These are phyloP conservation scores for Ploettnerulaceae sp. DNA, from an alignment of 2,329 filamentous ascomycete species.

Conservation along the genomic window DNA sequence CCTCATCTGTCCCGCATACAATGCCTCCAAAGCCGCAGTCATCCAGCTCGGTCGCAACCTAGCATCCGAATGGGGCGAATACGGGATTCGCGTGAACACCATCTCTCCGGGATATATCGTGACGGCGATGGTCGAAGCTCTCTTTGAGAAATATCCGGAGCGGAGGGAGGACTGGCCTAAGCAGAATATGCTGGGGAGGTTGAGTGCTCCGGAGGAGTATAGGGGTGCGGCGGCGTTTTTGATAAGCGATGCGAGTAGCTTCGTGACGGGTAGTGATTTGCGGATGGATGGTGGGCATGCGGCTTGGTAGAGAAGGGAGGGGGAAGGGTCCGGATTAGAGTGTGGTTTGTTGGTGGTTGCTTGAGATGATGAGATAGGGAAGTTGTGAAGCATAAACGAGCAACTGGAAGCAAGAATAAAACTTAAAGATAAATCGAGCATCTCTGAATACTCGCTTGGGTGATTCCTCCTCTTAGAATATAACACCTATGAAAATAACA, in stretches of 20 bases:
- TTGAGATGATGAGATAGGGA: not conserved
- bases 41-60: constrained; percentile 67
- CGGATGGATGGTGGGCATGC: constrained; percentile 34
- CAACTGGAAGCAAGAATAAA: too few species aligned
- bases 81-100: constrained; percentile 72
- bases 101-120: constrained; percentile 77
- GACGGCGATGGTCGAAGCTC: constrained; percentile 75
- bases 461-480: too few species aligned
- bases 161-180: constrained; percentile 64
- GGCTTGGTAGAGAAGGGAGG: constrained; percentile 43
- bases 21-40: constrained; percentile 70
- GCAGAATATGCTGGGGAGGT: constrained; percentile 76
- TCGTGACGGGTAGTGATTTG: constrained; percentile 51
- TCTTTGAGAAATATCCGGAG: constrained; percentile 74
- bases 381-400: too few species aligned
- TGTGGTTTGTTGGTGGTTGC: not conserved
- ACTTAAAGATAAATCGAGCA: too few species aligned
- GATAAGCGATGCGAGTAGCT: constrained; percentile 61
- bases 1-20: constrained; percentile 61
- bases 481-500: too few species aligned
- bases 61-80: constrained; percentile 63
- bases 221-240: constrained; percentile 66
- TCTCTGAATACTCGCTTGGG: too few species aligned
- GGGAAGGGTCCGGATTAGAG: not conserved
- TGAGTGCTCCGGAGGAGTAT: constrained; percentile 65